phyloP scores from a whole-genome alignment of 257 asterid species.

The Catharanthus roseus region DNA sequence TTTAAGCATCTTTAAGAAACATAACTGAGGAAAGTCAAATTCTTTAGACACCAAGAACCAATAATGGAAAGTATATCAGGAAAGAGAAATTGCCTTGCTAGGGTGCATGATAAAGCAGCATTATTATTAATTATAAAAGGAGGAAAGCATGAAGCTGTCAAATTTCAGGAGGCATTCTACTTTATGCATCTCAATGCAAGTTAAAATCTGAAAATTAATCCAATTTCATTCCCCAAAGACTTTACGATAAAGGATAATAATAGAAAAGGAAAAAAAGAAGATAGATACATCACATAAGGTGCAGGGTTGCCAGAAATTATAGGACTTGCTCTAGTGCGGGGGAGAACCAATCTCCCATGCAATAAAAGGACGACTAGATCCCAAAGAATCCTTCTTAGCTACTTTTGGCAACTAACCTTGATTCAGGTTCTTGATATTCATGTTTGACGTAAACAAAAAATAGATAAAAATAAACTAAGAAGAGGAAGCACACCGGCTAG shows the following conservation, averaged over 20 bases:
- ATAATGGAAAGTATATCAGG: neutral
- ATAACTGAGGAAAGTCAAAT: neutral
- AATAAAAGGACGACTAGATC: neutral
- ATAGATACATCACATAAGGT: neutral
- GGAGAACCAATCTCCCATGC: neutral
- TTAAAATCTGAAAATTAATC: no score
- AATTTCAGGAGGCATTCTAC: no score
- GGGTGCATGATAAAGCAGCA: no score
- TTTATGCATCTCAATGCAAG: neutral
- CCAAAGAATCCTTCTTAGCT: neutral
- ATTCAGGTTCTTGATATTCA: neutral
- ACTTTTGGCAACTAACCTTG: neutral
- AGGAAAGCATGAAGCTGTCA: no score
- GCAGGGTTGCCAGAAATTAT: neutral
- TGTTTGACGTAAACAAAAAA: neutral
- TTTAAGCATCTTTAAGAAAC: neutral
- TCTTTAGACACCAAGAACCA: neutral
- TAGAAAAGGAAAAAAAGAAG: no score
- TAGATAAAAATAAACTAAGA: neutral
- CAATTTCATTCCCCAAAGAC: neutral
- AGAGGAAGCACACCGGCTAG: conserved; percentile 26
- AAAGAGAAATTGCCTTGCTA: no score
- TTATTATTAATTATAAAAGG: no score
- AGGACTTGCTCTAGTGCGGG: neutral
- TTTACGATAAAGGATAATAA: no score